Percentiles rank a stretch among this genome's conserved stretches.
Evolutionary conservation across 768 basidiomycete species (phyloP).

Genomic region (Russula brevipes): DNA sequence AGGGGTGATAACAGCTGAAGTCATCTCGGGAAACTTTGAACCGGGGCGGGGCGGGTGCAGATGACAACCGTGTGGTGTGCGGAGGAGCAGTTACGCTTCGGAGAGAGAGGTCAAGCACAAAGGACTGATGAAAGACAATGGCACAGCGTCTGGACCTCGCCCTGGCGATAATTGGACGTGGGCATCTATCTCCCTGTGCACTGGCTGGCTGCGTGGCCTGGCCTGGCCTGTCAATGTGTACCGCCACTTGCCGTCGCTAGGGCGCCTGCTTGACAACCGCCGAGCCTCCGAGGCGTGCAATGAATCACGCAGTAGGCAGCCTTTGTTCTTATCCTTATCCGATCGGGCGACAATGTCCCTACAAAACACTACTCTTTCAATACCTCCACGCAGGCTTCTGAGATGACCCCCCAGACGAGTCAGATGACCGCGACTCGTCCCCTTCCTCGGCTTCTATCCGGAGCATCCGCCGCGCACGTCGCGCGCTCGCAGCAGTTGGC

Average conservation of each 20-base stretch:
- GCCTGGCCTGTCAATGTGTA: neutral
- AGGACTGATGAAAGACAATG: neutral
- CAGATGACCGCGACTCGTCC: slow-evolving; percentile 17
- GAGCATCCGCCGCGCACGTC: slow-evolving; percentile 5
- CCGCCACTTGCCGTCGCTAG: slow-evolving; percentile 15
- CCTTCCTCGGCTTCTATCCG: slow-evolving; percentile 1
- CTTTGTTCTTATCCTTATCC: slow-evolving; percentile 1
- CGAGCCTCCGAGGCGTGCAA: neutral
- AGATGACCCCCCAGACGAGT: slow-evolving; percentile 15
- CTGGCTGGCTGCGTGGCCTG: no score
- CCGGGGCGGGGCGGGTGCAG: neutral
- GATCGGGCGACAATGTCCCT: neutral
- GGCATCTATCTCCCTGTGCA: neutral
- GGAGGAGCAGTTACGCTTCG: neutral
- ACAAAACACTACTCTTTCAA: neutral
- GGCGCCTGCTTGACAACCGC: slow-evolving; percentile 7
- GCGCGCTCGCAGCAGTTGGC: slow-evolving; percentile 18
- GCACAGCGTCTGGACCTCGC: neutral
- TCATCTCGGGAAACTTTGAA: neutral
- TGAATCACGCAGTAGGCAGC: no score
- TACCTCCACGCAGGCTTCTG: slow-evolving; percentile 23
- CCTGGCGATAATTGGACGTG: neutral
- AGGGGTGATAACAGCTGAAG: slow-evolving; percentile 18
- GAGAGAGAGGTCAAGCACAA: neutral
- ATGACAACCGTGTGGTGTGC: no score